Percentiles rank a stretch among this genome's conserved stretches.
phyloP scores from a whole-genome alignment of 73 alveolate species.

The Paramecium tetraurelia region DNA sequence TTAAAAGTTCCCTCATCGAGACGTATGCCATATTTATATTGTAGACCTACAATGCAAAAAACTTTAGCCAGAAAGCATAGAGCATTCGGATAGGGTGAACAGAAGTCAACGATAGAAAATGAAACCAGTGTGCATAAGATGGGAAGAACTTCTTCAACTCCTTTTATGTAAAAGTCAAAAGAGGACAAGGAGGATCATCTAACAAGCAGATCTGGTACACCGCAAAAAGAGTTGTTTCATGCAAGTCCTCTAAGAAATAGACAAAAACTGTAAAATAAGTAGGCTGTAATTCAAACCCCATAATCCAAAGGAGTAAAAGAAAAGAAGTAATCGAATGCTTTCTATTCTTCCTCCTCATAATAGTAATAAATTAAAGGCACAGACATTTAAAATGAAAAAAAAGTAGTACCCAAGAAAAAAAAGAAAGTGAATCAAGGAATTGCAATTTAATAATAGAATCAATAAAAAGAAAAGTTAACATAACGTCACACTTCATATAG shows the following conservation, averaged over 20 bases:
- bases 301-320: not conserved
- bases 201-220: constrained; percentile 17
- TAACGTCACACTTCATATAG: constrained; percentile 49
- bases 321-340: not conserved
- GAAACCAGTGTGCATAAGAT: not conserved
- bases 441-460: not conserved
- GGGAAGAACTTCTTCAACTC: constrained; percentile 43
- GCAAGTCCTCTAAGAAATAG: constrained; percentile 15
- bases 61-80: not conserved
- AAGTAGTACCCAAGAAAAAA: not conserved
- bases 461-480: constrained; percentile 31
- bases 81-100: not conserved
- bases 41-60: not conserved
- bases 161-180: constrained; percentile 36
- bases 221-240: not conserved
- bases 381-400: not conserved
- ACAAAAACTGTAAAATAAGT: not conserved
- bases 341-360: not conserved
- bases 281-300: not conserved
- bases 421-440: not conserved
- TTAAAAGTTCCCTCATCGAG: not conserved
- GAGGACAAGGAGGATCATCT: constrained; percentile 30
- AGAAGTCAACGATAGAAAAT: not conserved
- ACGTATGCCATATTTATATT: not conserved
- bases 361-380: not conserved